Conservation (phyloP, 306 rosid genomes). For the Lotus japonicus region DNA sequence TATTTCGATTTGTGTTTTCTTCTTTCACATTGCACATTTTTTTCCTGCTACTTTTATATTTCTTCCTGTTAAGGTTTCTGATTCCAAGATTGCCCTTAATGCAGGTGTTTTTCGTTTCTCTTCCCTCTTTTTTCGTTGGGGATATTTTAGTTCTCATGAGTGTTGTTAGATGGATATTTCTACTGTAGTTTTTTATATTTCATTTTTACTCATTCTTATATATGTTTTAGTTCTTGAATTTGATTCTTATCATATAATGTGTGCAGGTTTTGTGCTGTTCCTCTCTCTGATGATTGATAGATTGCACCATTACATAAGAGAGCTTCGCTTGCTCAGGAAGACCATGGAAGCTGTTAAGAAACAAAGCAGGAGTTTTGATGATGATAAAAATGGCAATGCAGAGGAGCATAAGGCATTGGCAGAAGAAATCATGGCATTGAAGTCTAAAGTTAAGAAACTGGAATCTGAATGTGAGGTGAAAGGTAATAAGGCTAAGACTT, state of each 20-base stretch:
- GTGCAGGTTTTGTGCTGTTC: constrained; percentile 78
- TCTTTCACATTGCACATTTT: neutral
- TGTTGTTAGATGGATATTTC: neutral
- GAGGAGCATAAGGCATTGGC: constrained; percentile 55
- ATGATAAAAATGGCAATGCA: constrained; percentile 40
- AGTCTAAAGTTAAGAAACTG: constrained; percentile 42
- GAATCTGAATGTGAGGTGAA: constrained; percentile 58
- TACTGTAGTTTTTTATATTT: neutral
- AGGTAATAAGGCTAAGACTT: constrained; percentile 40
- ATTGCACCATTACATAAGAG: constrained; percentile 85
- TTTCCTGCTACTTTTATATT: neutral
- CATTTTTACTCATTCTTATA: neutral
- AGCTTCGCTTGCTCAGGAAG: constrained; percentile 80
- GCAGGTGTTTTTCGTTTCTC: neutral
- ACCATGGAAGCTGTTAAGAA: constrained; percentile 88
- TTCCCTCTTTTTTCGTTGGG: neutral
- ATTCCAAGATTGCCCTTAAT: neutral
- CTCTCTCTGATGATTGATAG: constrained; percentile 86
- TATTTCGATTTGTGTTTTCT: neutral
- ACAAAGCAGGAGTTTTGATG: constrained; percentile 67
- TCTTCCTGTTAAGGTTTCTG: neutral
- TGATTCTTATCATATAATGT: neutral
- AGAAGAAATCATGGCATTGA: constrained; percentile 49
- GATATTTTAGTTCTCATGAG: neutral
- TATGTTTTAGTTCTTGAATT: constrained; percentile 1